Conservation (phyloP, 2,329 filamentous ascomycete genomes). For the Xylariaceae sp. region DNA sequence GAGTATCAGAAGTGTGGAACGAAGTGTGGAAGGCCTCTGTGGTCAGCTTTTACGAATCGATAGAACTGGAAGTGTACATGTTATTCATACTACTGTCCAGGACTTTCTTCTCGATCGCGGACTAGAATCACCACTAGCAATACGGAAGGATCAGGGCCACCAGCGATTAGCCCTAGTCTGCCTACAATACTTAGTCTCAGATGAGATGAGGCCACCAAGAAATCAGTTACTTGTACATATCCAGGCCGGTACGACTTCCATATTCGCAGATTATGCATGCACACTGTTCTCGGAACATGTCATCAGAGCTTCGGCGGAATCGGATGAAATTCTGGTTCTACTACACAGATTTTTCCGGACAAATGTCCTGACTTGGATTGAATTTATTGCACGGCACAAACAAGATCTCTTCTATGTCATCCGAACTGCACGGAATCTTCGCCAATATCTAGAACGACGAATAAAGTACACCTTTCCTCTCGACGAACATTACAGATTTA, state of each 20-base stretch:
- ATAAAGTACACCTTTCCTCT: slow-evolving; percentile 5
- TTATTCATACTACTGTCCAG: slow-evolving; percentile 9
- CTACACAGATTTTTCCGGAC: slow-evolving; percentile 8
- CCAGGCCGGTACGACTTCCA: not conserved
- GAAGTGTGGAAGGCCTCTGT: slow-evolving; percentile 10
- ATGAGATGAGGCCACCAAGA: slow-evolving; percentile 11
- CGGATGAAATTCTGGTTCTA: not conserved
- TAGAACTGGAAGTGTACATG: slow-evolving; percentile 5
- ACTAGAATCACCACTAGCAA: slow-evolving; percentile 8
- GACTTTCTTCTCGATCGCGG: slow-evolving; percentile 9
- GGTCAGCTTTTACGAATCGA: slow-evolving; percentile 14
- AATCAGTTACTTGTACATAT: slow-evolving; percentile 1
- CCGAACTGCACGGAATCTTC: slow-evolving; percentile 7
- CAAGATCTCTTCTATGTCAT: slow-evolving; percentile 10
- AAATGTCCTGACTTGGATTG: slow-evolving; percentile 17
- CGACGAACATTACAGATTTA: not conserved
- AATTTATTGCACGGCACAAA: slow-evolving; percentile 5
- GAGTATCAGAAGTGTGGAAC: slow-evolving; percentile 2
- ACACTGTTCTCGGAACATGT: slow-evolving; percentile 14
- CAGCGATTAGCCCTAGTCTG: slow-evolving; percentile 8
- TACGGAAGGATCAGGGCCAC: slow-evolving; percentile 1
- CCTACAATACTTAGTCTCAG: slow-evolving; percentile 9
- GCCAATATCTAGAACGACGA: slow-evolving; percentile 7
- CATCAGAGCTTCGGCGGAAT: not conserved
- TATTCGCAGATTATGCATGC: slow-evolving; percentile 15